Percentiles rank a stretch among this genome's conserved stretches.
These are phyloP conservation scores for Ensete ventricosum DNA, from an alignment of 176 grass and related monocot species.

Conservation along the genomic window DNA sequence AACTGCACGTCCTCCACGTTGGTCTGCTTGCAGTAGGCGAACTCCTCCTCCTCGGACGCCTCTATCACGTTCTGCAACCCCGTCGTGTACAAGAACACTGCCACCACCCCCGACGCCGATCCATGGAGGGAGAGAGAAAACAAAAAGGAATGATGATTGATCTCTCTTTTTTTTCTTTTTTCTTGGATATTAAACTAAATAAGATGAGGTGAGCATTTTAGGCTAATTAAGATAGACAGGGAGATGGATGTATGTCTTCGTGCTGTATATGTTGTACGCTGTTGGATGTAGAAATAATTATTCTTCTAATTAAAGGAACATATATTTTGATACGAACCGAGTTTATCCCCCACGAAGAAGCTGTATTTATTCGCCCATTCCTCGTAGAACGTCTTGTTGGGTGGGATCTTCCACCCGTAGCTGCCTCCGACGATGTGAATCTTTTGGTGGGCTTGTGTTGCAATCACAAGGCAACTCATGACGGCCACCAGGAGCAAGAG, in stretches of 20 bases:
- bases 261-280: no score
- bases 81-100: constrained; percentile 76
- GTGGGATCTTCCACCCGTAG: constrained; percentile 68
- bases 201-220: no score
- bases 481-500: constrained; percentile 31
- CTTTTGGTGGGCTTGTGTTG: constrained; percentile 27
- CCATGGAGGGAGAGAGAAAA: no score
- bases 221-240: no score
- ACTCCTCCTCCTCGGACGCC: not conserved
- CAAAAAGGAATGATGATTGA: no score
- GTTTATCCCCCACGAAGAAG: constrained; percentile 58
- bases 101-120: not conserved
- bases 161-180: no score
- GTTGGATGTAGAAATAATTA: not conserved
- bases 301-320: not conserved
- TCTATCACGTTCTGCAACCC: constrained; percentile 53
- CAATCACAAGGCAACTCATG: constrained; percentile 34
- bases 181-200: no score
- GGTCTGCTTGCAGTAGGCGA: constrained; percentile 35
- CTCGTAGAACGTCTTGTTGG: constrained; percentile 57
- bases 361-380: constrained; percentile 48
- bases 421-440: constrained; percentile 82
- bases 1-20: constrained; percentile 36
- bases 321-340: constrained; percentile 29
- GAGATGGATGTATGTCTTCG: no score